Base-by-base conservation (phyloP, 2,329 filamentous ascomycete genomes). In the Sporothrix protearum region DNA sequence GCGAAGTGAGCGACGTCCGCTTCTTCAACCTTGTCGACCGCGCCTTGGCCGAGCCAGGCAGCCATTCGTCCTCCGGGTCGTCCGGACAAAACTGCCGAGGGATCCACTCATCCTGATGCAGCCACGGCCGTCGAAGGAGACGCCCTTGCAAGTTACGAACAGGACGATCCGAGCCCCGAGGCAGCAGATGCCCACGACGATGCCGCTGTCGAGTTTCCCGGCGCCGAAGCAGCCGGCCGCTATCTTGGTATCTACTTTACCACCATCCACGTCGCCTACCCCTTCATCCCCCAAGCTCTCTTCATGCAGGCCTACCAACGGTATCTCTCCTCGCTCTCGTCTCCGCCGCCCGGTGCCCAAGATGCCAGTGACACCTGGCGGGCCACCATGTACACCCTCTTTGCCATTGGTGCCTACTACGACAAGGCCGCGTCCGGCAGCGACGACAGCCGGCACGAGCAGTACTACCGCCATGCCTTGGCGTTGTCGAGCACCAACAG, bases 1-100 rank as follows among this genome's bases (percentile, higher is more conserved):
- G 80, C 47, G 79, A 80, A 68, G 79, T 79, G n/a, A 81, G 79
- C 74, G 80, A 81, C 53, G 77, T 81, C 28, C 77, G 77, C 47
- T 81, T 81, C 71, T 80, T 80, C 73, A 78, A 81, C 49, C 73
- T 78, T 5, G 75, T 80, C 19, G 77, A 79, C 74, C 74, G 75
- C 19, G 72, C 76, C n/a, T 71, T 76, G 45, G 72, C 75, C 45
- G 69, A 73, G 6, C 59, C 71, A 1, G 51, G 47, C 42, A 22
- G 4, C 4, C 36, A 7, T 12, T 59, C 30, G 5, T 22, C 55
- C 2, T 19, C 22, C 39, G 25, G 53, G 28, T 53, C 49, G 22
- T 22, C 49, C 49, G 25, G 22, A 22, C 49, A 53, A 8, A 14
- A 10, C 49, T n/a, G 3, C 49, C n/a, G 49, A 53, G 19, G n/a